Percentiles rank a stretch among this genome's conserved stretches.
Evolutionary conservation across 2,329 filamentous ascomycete genomes (phyloP).

Genomic region (Truncatella angustata): DNA sequence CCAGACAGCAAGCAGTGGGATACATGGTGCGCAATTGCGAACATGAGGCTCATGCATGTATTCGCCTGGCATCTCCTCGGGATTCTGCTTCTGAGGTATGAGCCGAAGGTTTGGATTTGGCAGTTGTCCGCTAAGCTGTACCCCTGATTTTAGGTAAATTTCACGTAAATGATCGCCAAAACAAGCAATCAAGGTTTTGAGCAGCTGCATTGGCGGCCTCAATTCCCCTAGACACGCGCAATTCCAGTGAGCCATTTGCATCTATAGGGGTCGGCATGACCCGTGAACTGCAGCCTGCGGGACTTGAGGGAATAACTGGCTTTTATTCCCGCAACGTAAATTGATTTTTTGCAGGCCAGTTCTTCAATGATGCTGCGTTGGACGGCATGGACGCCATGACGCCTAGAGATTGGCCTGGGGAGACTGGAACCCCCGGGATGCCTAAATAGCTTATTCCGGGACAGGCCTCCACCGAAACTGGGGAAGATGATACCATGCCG

Average conservation of each 20-base stretch:
- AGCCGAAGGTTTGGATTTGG: not conserved
- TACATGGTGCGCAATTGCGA: not conserved
- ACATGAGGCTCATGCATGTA: not conserved
- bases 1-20: not conserved
- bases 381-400: too few relatives aligned
- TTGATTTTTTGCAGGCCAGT: too few relatives aligned
- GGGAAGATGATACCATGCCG: too few relatives aligned
- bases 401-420: too few relatives aligned
- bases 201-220: not conserved
- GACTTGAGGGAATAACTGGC: too few relatives aligned
- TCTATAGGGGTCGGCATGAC: too few relatives aligned
- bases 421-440: too few relatives aligned
- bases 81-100: not conserved
- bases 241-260: not conserved
- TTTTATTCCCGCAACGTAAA: too few relatives aligned
- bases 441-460: too few relatives aligned
- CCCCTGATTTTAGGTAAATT: constrained; percentile 1
- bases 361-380: too few relatives aligned
- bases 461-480: too few relatives aligned
- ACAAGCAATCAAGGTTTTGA: not conserved
- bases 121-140: not conserved
- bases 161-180: constrained; percentile 2
- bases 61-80: constrained; percentile 4
- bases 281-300: too few relatives aligned
- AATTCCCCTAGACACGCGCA: not conserved